These are phyloP conservation scores for Aspergillus egyptiacus DNA, from an alignment of 495 filamentous ascomycete genomes.

Conservation along the genomic window DNA sequence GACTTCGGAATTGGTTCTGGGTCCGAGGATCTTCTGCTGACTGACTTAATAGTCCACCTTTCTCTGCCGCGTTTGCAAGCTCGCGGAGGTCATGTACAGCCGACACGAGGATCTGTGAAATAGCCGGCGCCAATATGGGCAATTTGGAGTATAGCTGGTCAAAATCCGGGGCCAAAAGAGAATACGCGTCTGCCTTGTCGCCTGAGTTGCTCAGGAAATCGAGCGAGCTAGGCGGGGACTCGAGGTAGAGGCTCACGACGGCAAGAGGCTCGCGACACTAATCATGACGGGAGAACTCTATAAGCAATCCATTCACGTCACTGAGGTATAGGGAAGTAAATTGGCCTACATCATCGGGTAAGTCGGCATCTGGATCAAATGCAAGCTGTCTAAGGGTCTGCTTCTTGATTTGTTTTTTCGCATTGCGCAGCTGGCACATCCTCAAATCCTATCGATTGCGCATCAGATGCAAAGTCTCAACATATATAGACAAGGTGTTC, in stretches of 20 bases:
- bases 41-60: neutral
- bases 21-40: slow-evolving; percentile 15
- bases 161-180: slow-evolving; percentile 35
- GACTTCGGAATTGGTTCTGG: slow-evolving; percentile 24
- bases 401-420: slow-evolving; percentile 36
- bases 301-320: neutral
- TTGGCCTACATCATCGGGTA: slow-evolving; percentile 31
- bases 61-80: slow-evolving; percentile 19
- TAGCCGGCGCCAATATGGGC: slow-evolving; percentile 20
- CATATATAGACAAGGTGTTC: neutral
- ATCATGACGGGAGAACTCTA: neutral
- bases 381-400: slow-evolving; percentile 29
- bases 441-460: slow-evolving; percentile 30
- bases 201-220: slow-evolving; percentile 18
- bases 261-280: slow-evolving; percentile 35
- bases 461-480: neutral
- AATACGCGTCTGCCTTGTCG: slow-evolving; percentile 21
- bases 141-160: slow-evolving; percentile 34
- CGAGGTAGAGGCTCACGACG: slow-evolving; percentile 36
- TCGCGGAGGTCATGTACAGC: slow-evolving; percentile 27
- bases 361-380: slow-evolving; percentile 28
- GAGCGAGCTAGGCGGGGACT: slow-evolving; percentile 25
- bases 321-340: neutral
- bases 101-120: slow-evolving; percentile 26
- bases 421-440: slow-evolving; percentile 28